phyloP scores from a whole-genome alignment of 306 rosid genomes.

The Medicago lupulina region DNA sequence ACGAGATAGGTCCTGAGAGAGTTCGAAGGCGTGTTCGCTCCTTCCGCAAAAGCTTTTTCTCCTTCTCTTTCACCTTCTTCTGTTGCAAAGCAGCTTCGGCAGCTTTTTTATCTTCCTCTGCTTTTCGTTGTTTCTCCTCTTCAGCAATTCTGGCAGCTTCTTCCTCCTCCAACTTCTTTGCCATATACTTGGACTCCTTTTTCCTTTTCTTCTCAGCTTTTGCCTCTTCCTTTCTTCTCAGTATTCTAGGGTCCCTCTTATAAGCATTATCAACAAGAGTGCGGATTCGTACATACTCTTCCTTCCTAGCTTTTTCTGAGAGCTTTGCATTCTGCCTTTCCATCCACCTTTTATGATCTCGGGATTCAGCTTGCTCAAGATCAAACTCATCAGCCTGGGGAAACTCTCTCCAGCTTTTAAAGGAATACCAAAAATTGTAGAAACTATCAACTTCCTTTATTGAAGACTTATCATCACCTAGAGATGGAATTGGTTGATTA shows the following conservation, averaged over 20 bases:
- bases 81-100: conserved; percentile 84
- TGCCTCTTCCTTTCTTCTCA: conserved; percentile 84
- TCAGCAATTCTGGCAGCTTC: conserved; percentile 86
- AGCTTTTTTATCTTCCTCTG: conserved; percentile 80
- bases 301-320: conserved; percentile 94
- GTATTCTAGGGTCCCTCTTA: conserved; percentile 88
- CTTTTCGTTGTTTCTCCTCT: conserved; percentile 76
- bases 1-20: conserved; percentile 65
- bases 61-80: conserved; percentile 87
- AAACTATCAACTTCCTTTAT: conserved; percentile 75
- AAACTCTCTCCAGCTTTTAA: conserved; percentile 99
- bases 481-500: conserved; percentile 71
- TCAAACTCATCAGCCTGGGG: conserved; percentile 97
- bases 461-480: conserved; percentile 85
- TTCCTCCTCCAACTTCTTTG: conserved; percentile 89
- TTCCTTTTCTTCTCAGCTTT: conserved; percentile 92
- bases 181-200: conserved; percentile 78
- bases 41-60: conserved; percentile 93
- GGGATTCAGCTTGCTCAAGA: conserved; percentile 94
- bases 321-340: conserved; percentile 97
- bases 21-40: conserved; percentile 87
- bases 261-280: conserved; percentile 91
- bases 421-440: conserved; percentile 90
- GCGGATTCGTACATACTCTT: conserved; percentile 83
- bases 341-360: conserved; percentile 98